Percentiles rank a stretch among this genome's conserved stretches.
Evolutionary conservation across 2,329 filamentous ascomycete species (phyloP).

Genomic region (Meredithiella fracta): DNA sequence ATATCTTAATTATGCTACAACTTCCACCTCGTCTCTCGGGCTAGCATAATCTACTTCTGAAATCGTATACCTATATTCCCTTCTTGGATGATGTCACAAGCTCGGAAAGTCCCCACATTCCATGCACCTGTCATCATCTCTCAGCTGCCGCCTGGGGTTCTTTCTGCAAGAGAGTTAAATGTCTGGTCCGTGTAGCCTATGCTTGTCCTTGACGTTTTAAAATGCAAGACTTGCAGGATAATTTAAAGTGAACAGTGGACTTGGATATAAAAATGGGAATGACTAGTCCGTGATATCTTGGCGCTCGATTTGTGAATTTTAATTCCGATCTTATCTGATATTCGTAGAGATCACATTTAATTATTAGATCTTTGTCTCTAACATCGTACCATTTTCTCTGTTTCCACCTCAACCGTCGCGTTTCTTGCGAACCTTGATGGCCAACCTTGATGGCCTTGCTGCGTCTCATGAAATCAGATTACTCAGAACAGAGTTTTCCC

Average conservation of each 20-base stretch:
- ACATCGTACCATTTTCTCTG: background rate
- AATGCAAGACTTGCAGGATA: background rate
- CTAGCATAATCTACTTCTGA: no score
- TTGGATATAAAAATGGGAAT: background rate
- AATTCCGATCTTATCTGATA: background rate
- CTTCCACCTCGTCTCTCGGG: no score
- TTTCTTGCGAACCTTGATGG: conserved; percentile 13
- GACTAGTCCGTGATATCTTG: background rate
- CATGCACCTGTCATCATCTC: no score
- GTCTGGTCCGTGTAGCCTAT: background rate
- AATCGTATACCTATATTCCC: no score
- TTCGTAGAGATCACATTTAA: no score
- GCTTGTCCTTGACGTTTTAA: conserved; percentile 13
- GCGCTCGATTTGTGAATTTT: background rate
- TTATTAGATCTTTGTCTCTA: no score
- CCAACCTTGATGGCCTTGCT: conserved; percentile 14
- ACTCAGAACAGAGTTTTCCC: background rate
- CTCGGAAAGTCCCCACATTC: no score
- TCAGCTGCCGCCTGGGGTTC: no score
- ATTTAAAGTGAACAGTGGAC: background rate
- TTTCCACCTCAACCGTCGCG: background rate
- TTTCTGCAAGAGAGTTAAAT: background rate
- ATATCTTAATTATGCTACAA: no score
- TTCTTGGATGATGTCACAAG: no score
- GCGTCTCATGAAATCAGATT: background rate